A percentile compares a stretch with the other conserved stretches of the same genome.
phyloP scores from a whole-genome alignment of 208 protist genomes.

The Wallacemonas collosoma region DNA sequence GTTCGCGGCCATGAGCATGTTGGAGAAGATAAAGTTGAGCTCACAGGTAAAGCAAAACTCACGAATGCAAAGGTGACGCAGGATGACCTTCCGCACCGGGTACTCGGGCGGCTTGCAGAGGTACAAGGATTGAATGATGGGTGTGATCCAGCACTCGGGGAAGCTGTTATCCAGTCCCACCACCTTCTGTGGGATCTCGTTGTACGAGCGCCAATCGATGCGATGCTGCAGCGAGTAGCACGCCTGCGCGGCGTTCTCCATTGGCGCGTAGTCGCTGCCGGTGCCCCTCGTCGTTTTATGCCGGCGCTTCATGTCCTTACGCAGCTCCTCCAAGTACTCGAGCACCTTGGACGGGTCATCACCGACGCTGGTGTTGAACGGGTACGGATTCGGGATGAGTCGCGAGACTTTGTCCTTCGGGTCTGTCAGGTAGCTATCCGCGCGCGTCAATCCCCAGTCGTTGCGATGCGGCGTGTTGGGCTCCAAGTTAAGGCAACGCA shows the following conservation, averaged over 20 bases:
- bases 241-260: constrained; percentile 79
- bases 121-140: constrained; percentile 84
- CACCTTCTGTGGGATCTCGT: constrained; percentile 75
- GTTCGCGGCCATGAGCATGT: constrained; percentile 78
- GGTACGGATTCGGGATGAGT: constrained; percentile 85
- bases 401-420: constrained; percentile 84
- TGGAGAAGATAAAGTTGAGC: constrained; percentile 83
- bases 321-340: constrained; percentile 67
- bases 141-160: constrained; percentile 88
- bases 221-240: constrained; percentile 86
- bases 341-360: constrained; percentile 78
- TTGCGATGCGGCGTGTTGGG: constrained; percentile 56
- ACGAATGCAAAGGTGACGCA: constrained; percentile 78
- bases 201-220: constrained; percentile 83
- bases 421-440: constrained; percentile 79
- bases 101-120: constrained; percentile 83
- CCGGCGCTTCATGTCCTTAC: constrained; percentile 80
- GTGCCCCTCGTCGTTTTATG: constrained; percentile 48
- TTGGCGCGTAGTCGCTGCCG: constrained; percentile 68
- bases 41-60: constrained; percentile 92
- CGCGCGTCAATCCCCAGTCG: constrained; percentile 71
- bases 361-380: constrained; percentile 81
- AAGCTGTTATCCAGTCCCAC: constrained; percentile 90
- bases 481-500: constrained; percentile 68
- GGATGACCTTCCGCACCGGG: constrained; percentile 77